phyloP scores from a whole-genome alignment of 768 basidiomycete species.

The Rhizopogon vinicolor region DNA sequence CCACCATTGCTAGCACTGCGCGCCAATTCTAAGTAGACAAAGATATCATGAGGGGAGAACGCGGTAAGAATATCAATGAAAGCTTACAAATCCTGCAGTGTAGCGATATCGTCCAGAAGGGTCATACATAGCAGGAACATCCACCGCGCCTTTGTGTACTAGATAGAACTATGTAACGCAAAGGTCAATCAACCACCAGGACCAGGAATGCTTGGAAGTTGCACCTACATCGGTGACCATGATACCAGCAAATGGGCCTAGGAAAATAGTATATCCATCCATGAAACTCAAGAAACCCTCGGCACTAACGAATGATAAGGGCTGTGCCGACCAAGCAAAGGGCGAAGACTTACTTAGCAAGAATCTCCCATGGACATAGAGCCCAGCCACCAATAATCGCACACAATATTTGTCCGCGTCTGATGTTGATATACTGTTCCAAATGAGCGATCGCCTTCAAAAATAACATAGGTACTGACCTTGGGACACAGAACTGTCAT shows the following conservation, averaged over 20 bases:
- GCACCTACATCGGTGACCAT: constrained; percentile 52
- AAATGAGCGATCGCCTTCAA: not conserved
- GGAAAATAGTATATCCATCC: constrained; percentile 80
- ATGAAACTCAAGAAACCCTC: constrained; percentile 75
- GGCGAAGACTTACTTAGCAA: constrained; percentile 34
- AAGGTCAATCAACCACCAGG: not conserved
- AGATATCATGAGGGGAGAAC: not conserved
- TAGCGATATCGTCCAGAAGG: constrained; percentile 80
- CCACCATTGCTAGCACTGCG: constrained; percentile 62
- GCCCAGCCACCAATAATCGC: constrained; percentile 62
- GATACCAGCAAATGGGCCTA: constrained; percentile 82
- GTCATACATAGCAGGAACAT: constrained; percentile 82
- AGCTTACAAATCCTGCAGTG: constrained; percentile 64
- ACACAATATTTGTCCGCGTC: constrained; percentile 23
- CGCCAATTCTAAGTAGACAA: constrained; percentile 65
- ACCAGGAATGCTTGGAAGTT: not conserved
- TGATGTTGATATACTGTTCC: constrained; percentile 24
- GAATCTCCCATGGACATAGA: constrained; percentile 80
- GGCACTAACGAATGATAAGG: constrained; percentile 29
- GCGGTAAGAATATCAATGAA: not conserved
- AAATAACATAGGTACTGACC: constrained; percentile 6
- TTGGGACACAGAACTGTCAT: constrained; percentile 71
- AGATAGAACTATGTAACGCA: constrained; percentile 60
- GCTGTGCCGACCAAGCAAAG: not conserved
- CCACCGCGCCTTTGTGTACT: constrained; percentile 64